Evolutionary conservation across 1,284 basidiomycete genomes (phyloP).

Genomic region (Baeospora myosura): DNA sequence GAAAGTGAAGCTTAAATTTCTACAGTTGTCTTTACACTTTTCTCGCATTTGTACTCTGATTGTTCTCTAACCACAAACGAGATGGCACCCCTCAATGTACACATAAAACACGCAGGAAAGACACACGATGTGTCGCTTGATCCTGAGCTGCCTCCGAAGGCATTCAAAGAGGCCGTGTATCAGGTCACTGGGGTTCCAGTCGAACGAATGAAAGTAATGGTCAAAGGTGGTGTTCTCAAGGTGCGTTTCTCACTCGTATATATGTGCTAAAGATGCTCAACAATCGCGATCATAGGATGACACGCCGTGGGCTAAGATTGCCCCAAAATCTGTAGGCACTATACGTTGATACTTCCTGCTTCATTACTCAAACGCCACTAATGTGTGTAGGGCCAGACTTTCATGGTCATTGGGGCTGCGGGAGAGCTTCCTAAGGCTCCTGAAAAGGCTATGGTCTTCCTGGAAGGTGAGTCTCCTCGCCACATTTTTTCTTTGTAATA

Average conservation of each 20-base stretch:
- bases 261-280: background rate
- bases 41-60: background rate
- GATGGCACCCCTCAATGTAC: slow-evolving; percentile 66
- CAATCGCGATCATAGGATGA: slow-evolving; percentile 58
- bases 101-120: slow-evolving; percentile 91
- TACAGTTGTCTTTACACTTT: too few species aligned
- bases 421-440: slow-evolving; percentile 89
- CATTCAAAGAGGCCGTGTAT: slow-evolving; percentile 82
- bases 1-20: too few species aligned
- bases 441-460: slow-evolving; percentile 69
- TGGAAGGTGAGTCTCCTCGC: slow-evolving; percentile 49
- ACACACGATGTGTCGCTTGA: slow-evolving; percentile 61
- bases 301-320: slow-evolving; percentile 76
- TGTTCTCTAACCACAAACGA: slow-evolving; percentile 1
- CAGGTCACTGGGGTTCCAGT: slow-evolving; percentile 79
- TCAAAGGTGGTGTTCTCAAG: slow-evolving; percentile 91
- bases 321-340: slow-evolving; percentile 62
- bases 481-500: slow-evolving; percentile 8
- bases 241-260: slow-evolving; percentile 33
- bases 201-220: slow-evolving; percentile 95
- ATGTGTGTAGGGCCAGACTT: slow-evolving; percentile 57
- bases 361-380: background rate
- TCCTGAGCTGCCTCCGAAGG: slow-evolving; percentile 56
- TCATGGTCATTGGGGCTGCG: slow-evolving; percentile 89
- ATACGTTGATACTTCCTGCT: background rate